Conservation (phyloP, 768 basidiomycete genomes). For the Mycena capillaripes region DNA sequence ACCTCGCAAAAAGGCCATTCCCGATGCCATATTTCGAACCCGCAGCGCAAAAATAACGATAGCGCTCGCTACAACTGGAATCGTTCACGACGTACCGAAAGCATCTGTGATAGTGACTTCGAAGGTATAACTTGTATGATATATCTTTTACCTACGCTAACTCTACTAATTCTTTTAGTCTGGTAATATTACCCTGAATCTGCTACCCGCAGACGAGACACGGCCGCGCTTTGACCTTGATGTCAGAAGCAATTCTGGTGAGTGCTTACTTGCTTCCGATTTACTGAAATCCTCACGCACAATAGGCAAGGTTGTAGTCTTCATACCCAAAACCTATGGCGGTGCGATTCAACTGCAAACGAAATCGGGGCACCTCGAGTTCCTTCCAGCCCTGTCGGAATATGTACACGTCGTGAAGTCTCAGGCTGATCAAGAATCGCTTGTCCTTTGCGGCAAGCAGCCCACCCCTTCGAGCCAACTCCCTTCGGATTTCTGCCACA, state of each 20-base stretch:
- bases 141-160: no score
- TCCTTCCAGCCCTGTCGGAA: constrained; percentile 46
- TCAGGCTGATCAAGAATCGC: constrained; percentile 50
- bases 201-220: constrained; percentile 51
- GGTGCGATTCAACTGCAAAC: constrained; percentile 48
- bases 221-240: constrained; percentile 56
- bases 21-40: constrained; percentile 54
- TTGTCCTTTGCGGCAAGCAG: constrained; percentile 53
- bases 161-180: no score
- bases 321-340: constrained; percentile 46
- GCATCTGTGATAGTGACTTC: constrained; percentile 54
- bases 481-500: constrained; percentile 54
- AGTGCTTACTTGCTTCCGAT: not conserved
- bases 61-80: constrained; percentile 54
- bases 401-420: constrained; percentile 45
- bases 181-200: constrained; percentile 55
- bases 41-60: constrained; percentile 56
- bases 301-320: constrained; percentile 52
- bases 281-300: constrained; percentile 3
- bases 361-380: constrained; percentile 41
- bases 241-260: constrained; percentile 47
- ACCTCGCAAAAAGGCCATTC: constrained; percentile 39
- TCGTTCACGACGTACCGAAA: constrained; percentile 45
- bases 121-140: no score
- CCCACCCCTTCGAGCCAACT: constrained; percentile 30